Evolutionary conservation across 352 stramenopile genomes (phyloP), one percentile per base, ranked within the genome.

Genomic region (Phytopythium ostracodes): DNA sequence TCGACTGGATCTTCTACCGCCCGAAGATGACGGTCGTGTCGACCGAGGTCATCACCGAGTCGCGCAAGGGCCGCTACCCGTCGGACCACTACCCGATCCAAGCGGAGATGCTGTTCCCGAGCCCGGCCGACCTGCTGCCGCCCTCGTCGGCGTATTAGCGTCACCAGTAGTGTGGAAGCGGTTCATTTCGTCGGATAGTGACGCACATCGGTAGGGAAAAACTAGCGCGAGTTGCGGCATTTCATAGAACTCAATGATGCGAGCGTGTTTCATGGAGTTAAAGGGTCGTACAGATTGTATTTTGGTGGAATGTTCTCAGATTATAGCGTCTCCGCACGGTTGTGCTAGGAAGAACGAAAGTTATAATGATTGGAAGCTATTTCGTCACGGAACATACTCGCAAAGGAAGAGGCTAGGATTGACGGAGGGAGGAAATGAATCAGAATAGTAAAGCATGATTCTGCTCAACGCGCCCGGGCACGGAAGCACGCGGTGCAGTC

Each of bases 31-130:
- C 66, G 22, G 87, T 96, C 49, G 59, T 94, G 4, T 70, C 75
- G 31, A 91, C 83, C 9, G 78, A 94, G 62, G 84, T 96, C 29
- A 91, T 96, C 60, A 94, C 84, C 1, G 87, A 96, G 63, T 66
- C 83, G 50, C 83, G 83, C 57, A 80, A 94, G 25, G 84, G 87
- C 40, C 81, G 79, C 36, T 94, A 94, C 64, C 87, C 87, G 57
- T 94, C 84, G 7, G 84, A 96, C 53, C 87, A 96, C 71, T 96
- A 96, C 68, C 87, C 87, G 59, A 92, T 96, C 64, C 84, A 93
- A 49, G 72, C 84, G 17, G 76, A 90, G 55, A 70, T 96, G 29
- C 66, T 96, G 11, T 94, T 94, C 59, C 84, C 87, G 4, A 85
- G 78, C 56, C 65, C 76, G 27, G 70, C 68, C 8, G 68, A 88